phyloP scores from a whole-genome alignment of 306 rosid genomes.

The Prunus davidiana region DNA sequence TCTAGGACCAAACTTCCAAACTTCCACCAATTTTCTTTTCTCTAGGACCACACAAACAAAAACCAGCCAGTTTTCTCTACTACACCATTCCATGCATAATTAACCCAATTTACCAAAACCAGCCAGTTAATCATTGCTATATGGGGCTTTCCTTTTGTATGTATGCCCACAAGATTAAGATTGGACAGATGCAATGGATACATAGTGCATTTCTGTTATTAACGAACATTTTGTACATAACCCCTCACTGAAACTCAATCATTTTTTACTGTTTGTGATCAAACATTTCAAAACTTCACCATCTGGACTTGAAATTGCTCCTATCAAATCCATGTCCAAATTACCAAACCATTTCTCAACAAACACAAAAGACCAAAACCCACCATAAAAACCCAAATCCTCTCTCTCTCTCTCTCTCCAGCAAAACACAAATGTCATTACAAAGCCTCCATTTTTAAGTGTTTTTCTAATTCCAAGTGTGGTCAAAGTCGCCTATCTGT shows the following conservation, averaged over 20 bases:
- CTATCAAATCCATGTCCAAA: not conserved
- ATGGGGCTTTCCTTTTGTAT: not conserved
- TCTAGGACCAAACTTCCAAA: no score
- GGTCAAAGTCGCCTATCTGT: not conserved
- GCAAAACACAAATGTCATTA: no score
- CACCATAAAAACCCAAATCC: not conserved
- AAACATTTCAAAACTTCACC: not conserved
- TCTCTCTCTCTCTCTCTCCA: no score
- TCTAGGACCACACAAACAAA: no score
- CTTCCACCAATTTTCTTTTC: no score
- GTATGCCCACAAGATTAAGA: not conserved
- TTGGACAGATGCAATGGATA: not conserved
- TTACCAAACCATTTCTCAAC: not conserved
- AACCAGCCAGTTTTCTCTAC: not conserved
- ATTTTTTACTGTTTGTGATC: not conserved
- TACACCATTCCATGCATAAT: not conserved
- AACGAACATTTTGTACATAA: no score
- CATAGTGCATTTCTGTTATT: not conserved
- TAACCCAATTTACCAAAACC: not conserved
- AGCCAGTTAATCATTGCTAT: not conserved
- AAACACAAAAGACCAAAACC: not conserved
- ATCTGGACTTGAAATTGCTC: not conserved
- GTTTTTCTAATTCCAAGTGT: not conserved
- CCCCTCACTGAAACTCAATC: no score
- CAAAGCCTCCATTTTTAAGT: no score